Conservation (phyloP, 2,329 filamentous ascomycete genomes). For the Aspergillus tamarii region DNA sequence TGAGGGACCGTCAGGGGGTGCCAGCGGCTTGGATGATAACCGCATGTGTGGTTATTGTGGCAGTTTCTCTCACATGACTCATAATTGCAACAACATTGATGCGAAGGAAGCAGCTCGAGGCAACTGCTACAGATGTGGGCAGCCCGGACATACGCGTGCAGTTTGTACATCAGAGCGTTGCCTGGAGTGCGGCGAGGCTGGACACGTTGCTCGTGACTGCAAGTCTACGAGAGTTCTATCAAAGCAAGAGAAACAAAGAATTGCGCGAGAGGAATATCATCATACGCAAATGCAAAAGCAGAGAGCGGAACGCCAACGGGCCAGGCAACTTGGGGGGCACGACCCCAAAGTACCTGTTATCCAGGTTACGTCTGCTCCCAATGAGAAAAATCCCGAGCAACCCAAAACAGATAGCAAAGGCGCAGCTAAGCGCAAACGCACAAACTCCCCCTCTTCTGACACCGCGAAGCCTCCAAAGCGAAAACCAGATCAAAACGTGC, state of each 20-base stretch:
- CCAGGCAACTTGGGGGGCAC: conserved; percentile 48
- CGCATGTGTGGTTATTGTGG: conserved; percentile 50
- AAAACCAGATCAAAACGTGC: conserved; percentile 26
- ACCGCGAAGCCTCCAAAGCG: conserved; percentile 32
- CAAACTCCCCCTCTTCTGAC: conserved; percentile 27
- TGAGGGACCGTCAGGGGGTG: conserved; percentile 48
- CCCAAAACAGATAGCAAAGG: conserved; percentile 18
- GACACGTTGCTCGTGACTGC: conserved; percentile 44
- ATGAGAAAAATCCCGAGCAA: conserved; percentile 16
- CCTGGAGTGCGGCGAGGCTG: conserved; percentile 47
- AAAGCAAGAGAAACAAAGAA: conserved; percentile 38
- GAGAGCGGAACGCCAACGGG: conserved; percentile 41
- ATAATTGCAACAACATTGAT: conserved; percentile 50
- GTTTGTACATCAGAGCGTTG: conserved; percentile 48
- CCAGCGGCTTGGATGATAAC: conserved; percentile 46
- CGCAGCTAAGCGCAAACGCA: conserved; percentile 38
- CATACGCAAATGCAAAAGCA: conserved; percentile 38
- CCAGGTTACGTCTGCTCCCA: conserved; percentile 31
- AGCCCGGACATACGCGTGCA: conserved; percentile 40
- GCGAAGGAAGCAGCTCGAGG: conserved; percentile 43
- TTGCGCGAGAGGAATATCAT: conserved; percentile 42
- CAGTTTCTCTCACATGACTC: conserved; percentile 48
- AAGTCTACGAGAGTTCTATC: conserved; percentile 36
- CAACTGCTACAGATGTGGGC: conserved; percentile 47
- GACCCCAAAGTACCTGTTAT: conserved; percentile 48